phyloP scores from a whole-genome alignment of 1,139 yeast genomes.

The Geotrichum macrosporum region DNA sequence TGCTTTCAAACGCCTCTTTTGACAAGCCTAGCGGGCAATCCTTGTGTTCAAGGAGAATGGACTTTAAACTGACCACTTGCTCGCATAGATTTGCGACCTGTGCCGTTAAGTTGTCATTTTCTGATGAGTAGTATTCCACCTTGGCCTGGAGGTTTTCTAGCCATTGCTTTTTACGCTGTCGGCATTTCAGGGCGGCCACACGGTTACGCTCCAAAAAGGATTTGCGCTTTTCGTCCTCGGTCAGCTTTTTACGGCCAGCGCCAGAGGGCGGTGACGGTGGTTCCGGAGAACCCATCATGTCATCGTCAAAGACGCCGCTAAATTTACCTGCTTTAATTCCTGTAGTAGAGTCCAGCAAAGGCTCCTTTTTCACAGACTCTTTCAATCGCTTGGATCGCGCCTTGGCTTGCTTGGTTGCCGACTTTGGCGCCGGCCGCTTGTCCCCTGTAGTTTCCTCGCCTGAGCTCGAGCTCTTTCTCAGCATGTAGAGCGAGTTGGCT shows the following conservation, averaged over 20 bases:
- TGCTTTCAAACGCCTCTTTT: slow-evolving; percentile 8
- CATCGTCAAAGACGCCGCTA: neutral
- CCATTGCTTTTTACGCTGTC: slow-evolving; percentile 90
- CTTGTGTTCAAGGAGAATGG: slow-evolving; percentile 39
- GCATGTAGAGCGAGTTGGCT: slow-evolving; percentile 21
- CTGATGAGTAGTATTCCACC: slow-evolving; percentile 60
- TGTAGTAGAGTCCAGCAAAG: neutral
- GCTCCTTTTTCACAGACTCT: slow-evolving; percentile 1
- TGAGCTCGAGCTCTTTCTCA: slow-evolving; percentile 14
- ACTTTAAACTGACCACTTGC: slow-evolving; percentile 52
- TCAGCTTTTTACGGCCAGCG: slow-evolving; percentile 33
- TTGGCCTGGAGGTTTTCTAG: slow-evolving; percentile 79
- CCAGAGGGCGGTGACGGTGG: slow-evolving; percentile 11
- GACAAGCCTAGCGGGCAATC: slow-evolving; percentile 30
- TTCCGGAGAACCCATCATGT: neutral
- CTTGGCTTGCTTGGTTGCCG: neutral
- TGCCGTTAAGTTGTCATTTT: slow-evolving; percentile 61
- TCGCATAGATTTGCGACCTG: slow-evolving; percentile 58
- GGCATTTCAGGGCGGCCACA: slow-evolving; percentile 91
- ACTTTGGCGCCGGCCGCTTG: neutral
- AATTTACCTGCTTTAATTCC: neutral
- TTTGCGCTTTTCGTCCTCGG: slow-evolving; percentile 70
- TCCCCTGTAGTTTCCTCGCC: slow-evolving; percentile 6
- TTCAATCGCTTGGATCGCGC: slow-evolving; percentile 4
- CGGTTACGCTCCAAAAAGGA: slow-evolving; percentile 86